Base-by-base conservation (phyloP, 2,329 filamentous ascomycete genomes). In the Sclerotinia borealis region DNA sequence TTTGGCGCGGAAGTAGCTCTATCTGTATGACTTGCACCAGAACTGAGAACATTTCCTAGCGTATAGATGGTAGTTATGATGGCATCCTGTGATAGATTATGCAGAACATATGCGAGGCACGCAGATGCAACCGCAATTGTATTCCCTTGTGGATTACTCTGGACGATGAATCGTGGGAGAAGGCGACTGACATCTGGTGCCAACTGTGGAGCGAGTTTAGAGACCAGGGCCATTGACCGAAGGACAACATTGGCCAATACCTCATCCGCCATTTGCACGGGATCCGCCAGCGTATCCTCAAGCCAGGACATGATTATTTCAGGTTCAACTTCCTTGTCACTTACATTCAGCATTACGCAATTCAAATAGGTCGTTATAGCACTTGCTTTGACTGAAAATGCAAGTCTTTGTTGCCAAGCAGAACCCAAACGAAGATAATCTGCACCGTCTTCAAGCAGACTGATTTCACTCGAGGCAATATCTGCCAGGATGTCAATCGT, bases 41-140 rank as follows among this genome's bases (percentile, higher is more conserved):
- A 88, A 70, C 92, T 97, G 17, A 99, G 81, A 4, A 96, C 89
- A 73, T 99, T 99, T 25, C 95, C 95, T n/a, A 99, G 82, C 0
- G 92, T 95, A 77, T 99, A 99, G 11, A 99, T 80, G 1, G 93
- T 98, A 6, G 93, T 96, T 68, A 99, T 98, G 41, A 96, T 85
- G 41, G 92, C 89, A 78, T 99, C 95, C 70, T 96, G 90, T 1
- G 95, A 96, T 15, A 98, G 82, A 71, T 89, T 82, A 69, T 88
- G 88, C 62, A 99, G 79, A 22, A 96, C 86, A 68, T 88, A 89
- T 2, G 93, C 92, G 39, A 99, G 80, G 70, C 90, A 95, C 68
- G 87, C 86, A n/a, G 93, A 92, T 34, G 93, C 93, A 39, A 93
- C 83, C 2, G 81, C 82, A 49, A 95, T 87, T 15, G 87, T 91